These are phyloP conservation scores for Aquilaria malaccensis DNA, from an alignment of 345 rosid species.

Conservation along the genomic window DNA sequence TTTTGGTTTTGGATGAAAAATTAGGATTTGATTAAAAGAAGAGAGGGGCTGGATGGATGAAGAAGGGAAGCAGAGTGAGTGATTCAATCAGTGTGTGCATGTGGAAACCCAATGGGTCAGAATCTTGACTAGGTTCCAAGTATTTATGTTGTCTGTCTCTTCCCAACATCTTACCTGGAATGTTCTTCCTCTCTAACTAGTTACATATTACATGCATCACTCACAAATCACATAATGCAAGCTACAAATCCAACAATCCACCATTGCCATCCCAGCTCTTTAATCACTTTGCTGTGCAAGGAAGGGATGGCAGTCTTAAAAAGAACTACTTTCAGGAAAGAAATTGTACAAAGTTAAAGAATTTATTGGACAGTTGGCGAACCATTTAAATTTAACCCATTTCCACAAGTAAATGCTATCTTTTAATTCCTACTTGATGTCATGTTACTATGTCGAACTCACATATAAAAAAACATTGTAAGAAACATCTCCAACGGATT, in stretches of 20 bases:
- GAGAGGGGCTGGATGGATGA: slow-evolving; percentile 34
- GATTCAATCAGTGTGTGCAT: slow-evolving; percentile 23
- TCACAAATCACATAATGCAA: too few species aligned
- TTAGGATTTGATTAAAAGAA: slow-evolving; percentile 14
- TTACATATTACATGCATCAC: background rate
- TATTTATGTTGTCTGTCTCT: background rate
- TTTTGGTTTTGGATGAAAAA: background rate
- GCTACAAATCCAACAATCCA: too few species aligned
- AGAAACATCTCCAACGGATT: too few species aligned
- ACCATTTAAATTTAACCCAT: too few species aligned
- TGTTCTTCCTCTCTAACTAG: background rate
- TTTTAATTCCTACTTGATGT: too few species aligned
- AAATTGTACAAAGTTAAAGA: background rate
- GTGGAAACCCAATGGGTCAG: slow-evolving; percentile 8
- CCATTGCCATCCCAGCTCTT: too few species aligned
- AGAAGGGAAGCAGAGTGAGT: slow-evolving; percentile 16
- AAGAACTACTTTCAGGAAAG: background rate
- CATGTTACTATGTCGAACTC: too few species aligned
- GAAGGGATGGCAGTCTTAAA: too few species aligned
- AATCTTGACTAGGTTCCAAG: slow-evolving; percentile 13
- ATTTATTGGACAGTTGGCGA: background rate
- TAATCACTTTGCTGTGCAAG: too few species aligned
- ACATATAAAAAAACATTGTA: too few species aligned
- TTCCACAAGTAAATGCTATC: too few species aligned
- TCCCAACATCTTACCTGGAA: background rate